Conservation (phyloP, 2,329 filamentous ascomycete genomes). For the Alternaria longipes region DNA sequence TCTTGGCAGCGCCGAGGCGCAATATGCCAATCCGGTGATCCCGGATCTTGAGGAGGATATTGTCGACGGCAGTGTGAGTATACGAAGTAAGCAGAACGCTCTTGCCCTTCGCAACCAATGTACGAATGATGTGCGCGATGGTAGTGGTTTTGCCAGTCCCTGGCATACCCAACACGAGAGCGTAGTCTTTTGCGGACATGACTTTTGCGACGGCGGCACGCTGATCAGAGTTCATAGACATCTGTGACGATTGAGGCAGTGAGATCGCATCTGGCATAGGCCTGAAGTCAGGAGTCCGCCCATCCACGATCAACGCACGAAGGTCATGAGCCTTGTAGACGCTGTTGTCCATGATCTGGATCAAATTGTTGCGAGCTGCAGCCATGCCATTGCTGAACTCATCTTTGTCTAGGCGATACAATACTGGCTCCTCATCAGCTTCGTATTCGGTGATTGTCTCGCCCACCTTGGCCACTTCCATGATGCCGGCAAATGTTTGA, state of each 20-base stretch:
- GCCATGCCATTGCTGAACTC: slow-evolving; percentile 99
- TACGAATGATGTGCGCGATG: slow-evolving; percentile 95
- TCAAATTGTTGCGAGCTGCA: slow-evolving; percentile 89
- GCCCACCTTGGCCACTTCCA: slow-evolving; percentile 76
- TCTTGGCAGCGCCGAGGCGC: slow-evolving; percentile 83
- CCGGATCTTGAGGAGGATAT: slow-evolving; percentile 92
- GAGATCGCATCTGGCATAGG: slow-evolving; percentile 68
- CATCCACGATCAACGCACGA: slow-evolving; percentile 81
- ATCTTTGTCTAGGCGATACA: slow-evolving; percentile 93
- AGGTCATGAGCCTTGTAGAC: slow-evolving; percentile 76
- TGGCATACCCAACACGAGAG: slow-evolving; percentile 97
- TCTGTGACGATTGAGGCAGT: slow-evolving; percentile 62
- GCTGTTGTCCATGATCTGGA: slow-evolving; percentile 87
- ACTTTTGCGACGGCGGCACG: slow-evolving; percentile 88
- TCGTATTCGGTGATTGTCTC: slow-evolving; percentile 37
- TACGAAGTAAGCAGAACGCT: slow-evolving; percentile 94
- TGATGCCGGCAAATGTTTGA: slow-evolving; percentile 89
- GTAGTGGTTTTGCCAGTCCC: slow-evolving; percentile 98
- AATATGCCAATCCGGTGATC: slow-evolving; percentile 80
- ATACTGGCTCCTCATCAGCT: slow-evolving; percentile 63
- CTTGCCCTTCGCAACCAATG: slow-evolving; percentile 87
- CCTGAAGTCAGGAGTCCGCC: slow-evolving; percentile 77
- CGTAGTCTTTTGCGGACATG: slow-evolving; percentile 94
- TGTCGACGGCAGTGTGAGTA: slow-evolving; percentile 97
- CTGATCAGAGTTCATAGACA: slow-evolving; percentile 86